Percentiles rank a stretch among this genome's conserved stretches.
Conservation (phyloP, 805 yeast species). For the Starmera caribaea region DNA sequence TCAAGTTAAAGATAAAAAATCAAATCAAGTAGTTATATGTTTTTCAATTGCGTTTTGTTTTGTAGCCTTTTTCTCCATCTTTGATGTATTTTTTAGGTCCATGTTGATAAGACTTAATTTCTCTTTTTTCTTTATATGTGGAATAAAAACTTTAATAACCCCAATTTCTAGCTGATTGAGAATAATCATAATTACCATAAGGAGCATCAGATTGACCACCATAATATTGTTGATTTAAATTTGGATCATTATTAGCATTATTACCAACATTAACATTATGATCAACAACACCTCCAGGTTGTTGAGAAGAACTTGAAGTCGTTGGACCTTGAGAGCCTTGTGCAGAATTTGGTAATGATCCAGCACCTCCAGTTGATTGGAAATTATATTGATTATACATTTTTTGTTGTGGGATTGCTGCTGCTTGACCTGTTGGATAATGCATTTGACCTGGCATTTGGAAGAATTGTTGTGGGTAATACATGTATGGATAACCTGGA, state of each 20-base stretch:
- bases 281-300: constrained; percentile 8
- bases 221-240: not conserved
- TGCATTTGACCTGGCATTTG: not conserved
- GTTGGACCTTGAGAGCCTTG: not conserved
- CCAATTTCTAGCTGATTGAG: not conserved
- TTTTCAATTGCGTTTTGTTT: too few species aligned
- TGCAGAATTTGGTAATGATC: not conserved
- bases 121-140: too few species aligned
- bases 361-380: not conserved
- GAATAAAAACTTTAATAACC: not conserved
- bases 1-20: too few species aligned
- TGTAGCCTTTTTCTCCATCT: too few species aligned
- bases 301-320: constrained; percentile 8
- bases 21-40: too few species aligned
- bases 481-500: constrained; percentile 17
- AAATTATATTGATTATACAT: not conserved
- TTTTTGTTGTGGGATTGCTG: not conserved
- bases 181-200: constrained; percentile 1
- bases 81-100: too few species aligned
- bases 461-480: constrained; percentile 14
- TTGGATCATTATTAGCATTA: not conserved
- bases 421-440: constrained; percentile 9
- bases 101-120: too few species aligned
- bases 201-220: not conserved
- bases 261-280: constrained; percentile 3